These are phyloP conservation scores for Arabidopsis hybrid DNA, from an alignment of 441 rosid genomes.

Conservation along the genomic window DNA sequence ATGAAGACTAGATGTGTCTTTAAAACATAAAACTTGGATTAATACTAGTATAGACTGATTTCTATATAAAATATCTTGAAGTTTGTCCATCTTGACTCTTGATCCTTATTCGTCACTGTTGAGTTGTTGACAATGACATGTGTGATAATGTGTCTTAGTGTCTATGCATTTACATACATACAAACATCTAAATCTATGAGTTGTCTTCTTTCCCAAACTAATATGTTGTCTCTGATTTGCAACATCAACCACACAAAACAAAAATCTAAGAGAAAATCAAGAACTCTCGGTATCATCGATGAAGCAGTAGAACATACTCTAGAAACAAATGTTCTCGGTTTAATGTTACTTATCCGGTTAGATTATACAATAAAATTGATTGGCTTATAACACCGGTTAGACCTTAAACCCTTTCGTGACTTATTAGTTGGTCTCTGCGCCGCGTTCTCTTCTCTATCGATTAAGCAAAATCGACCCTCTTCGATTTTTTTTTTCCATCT, in stretches of 20 bases:
- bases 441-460: background rate
- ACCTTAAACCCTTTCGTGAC: conserved; percentile 18
- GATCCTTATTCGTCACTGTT: background rate
- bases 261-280: background rate
- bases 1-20: too few species aligned
- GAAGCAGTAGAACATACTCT: background rate
- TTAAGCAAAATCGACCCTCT: background rate
- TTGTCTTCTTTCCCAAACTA: background rate
- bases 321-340: background rate
- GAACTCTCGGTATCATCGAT: background rate
- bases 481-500: background rate
- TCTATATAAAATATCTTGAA: background rate
- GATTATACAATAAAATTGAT: background rate
- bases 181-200: background rate
- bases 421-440: background rate
- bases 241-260: background rate
- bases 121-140: background rate
- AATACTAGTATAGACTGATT: background rate
- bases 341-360: background rate
- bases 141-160: background rate
- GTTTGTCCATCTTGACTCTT: background rate
- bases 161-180: background rate
- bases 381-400: background rate
- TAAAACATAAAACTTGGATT: too few species aligned
- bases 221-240: background rate